Base-by-base conservation (phyloP, 768 basidiomycete species). In the Lactarius akahatsu region DNA sequence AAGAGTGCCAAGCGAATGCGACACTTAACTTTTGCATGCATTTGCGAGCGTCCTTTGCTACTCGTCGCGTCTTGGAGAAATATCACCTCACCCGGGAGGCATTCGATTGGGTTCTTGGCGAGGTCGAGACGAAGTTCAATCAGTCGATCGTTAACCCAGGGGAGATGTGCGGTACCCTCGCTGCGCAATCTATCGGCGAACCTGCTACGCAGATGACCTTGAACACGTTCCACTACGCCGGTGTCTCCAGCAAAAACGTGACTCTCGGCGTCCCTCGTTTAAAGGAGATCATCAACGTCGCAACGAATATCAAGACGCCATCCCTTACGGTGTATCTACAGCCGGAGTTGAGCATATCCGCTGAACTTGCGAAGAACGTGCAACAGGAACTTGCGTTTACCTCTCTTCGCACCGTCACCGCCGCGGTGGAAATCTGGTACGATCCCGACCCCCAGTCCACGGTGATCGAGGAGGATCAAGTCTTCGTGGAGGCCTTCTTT, bases 151-250 rank as follows among this genome's bases (percentile, higher is more conserved):
- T 86, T 11, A 91, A 97, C 72, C 93, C 97, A 0, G 96, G 96
- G 55, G 97, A 98, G 78, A 99, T 99, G 97, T 98, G 97, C 70
- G 97, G 97, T 54, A 97, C 95, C 0, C 85, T 98, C 26, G 91
- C 96, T 43, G 97, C 97, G 0, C 97, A 99, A 79, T 98, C 97
- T 0, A 99, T 98, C 70, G 97, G 97, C 77, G 97, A 98, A 81
- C 97, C 97, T 0, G 97, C 97, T 4, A 99, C 97, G 0, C 97
- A 99, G 79, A 98, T 99, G 97, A 98, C 97, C 7, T 78, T 99
- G 65, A 99, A 99, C 77, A 98, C 96, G 0, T 99, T 98, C 92
- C 97, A 99, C 78, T 98, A 98, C 76, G 97, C 97, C 67, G 97
- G 97, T 89, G 97, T 99, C 30, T 96, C 97, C n/a, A 94, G 92